Evolutionary conservation across 2,329 filamentous ascomycete genomes (phyloP).

Genomic region (Aspergillus thermomutatus): DNA sequence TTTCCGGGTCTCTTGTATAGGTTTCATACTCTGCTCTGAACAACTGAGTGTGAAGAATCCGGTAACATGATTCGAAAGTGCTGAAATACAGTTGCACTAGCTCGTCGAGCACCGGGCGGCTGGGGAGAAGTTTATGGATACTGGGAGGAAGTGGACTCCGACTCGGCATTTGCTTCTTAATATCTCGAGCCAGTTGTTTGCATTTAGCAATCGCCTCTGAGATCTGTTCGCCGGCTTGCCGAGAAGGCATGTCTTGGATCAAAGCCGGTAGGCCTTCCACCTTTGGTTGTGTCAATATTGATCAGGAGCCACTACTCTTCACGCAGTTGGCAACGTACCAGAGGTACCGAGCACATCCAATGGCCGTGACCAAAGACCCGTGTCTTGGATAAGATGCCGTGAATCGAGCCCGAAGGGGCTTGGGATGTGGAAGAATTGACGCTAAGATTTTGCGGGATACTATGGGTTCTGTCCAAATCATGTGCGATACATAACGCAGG

Average conservation of each 20-base stretch:
- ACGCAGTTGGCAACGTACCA: constrained; percentile 10
- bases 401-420: constrained; percentile 4
- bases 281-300: constrained; percentile 3
- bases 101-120: constrained; percentile 10
- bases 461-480: too few relatives aligned
- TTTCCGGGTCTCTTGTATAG: constrained; percentile 11
- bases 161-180: constrained; percentile 19
- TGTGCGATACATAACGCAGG: too few relatives aligned
- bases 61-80: constrained; percentile 27
- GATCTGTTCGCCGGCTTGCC: constrained; percentile 6
- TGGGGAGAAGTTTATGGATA: constrained; percentile 12
- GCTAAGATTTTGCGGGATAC: too few relatives aligned
- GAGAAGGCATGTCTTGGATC: background rate
- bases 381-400: constrained; percentile 21
- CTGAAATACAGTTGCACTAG: constrained; percentile 20
- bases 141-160: constrained; percentile 9
- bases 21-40: constrained; percentile 26
- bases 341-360: constrained; percentile 20
- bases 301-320: background rate
- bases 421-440: background rate
- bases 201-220: constrained; percentile 16
- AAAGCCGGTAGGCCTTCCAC: constrained; percentile 6
- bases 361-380: constrained; percentile 23
- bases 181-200: constrained; percentile 19
- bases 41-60: constrained; percentile 24